Base-by-base conservation (phyloP, 495 filamentous ascomycete genomes). In the Daldinia grandis region DNA sequence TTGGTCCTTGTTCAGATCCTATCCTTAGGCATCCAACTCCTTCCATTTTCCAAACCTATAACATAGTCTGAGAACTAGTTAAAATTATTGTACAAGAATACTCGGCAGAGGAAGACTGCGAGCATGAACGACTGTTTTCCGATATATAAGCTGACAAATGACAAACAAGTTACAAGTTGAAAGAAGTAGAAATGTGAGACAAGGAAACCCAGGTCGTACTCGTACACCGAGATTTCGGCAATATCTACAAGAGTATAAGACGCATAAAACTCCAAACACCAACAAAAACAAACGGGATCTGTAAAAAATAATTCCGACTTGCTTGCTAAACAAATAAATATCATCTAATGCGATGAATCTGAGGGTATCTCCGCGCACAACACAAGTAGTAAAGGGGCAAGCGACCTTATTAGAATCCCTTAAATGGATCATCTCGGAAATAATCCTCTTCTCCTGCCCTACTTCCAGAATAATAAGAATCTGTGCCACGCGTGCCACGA, bases 361-460 rank as follows among this genome's bases (percentile, higher is more conserved):
- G n/a, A 15, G 58, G 69, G 69, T 73, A 69, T 69, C 66, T 73
- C 44, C 27, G 49, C 51, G 31, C 49, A 51, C 57, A 33, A 51
- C 51, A 33, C 49, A 59, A 17, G 31, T 28, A 53, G 38, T 21
- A 21, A 64, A 64, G 64, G 15, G 53, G 47, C 28, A 61, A 24
- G 42, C 44, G 9, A 38, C 14, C 33, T 50, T 12, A 28, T 73
- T 75, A 85, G 65, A 85, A 85, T 10, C 82, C 83, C 63, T 73
- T 76, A 49, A 85, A 85, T 3, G 83, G 83, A 57, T 85, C 83
- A 24, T 84, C 81, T 24, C 78, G 73, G 72, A 79, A 76, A 72
- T 76, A 82, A 62, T 82, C 81, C 25, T 85, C 82, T 53, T 85
- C 83, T 5, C 62, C 75, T 5, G 60, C 69, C 55, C 74, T 65